Conservation (phyloP, 306 rosid species). For the Cicer pinnatifidum region DNA sequence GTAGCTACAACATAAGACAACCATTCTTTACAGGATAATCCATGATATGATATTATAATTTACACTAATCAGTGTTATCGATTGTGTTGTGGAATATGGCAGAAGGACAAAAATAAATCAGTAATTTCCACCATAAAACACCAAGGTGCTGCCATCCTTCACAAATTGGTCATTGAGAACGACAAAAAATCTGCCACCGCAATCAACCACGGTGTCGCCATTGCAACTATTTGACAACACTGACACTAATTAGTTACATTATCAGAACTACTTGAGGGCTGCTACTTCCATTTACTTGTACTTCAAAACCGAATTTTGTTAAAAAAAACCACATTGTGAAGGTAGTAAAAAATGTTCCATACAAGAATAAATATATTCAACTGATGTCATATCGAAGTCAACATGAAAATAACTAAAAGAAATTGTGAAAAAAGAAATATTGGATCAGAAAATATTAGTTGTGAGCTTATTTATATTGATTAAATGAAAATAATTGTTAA, state of each 20-base stretch:
- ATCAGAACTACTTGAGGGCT: constrained; percentile 1
- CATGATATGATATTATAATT: neutral
- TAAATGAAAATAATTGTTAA: too few species aligned
- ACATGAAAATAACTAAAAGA: too few species aligned
- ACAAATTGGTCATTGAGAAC: neutral
- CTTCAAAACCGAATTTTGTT: constrained; percentile 2
- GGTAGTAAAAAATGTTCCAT: constrained; percentile 6
- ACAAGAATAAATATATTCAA: neutral
- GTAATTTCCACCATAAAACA: neutral
- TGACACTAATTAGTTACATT: neutral
- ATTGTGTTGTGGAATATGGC: constrained; percentile 31
- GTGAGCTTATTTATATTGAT: neutral
- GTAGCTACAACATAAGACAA: constrained; percentile 8
- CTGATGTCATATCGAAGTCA: too few species aligned
- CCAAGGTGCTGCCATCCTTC: neutral
- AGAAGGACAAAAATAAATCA: neutral
- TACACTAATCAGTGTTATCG: neutral
- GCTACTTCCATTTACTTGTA: constrained; percentile 26
- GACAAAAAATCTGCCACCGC: neutral
- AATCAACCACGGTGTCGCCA: too few species aligned
- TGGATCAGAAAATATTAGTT: neutral
- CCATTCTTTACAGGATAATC: neutral
- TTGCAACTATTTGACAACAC: neutral
- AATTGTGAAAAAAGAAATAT: neutral
- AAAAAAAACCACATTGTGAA: neutral